Conservation (phyloP, 2,329 filamentous ascomycete genomes). For the Ophiostoma himal-ulmi region DNA sequence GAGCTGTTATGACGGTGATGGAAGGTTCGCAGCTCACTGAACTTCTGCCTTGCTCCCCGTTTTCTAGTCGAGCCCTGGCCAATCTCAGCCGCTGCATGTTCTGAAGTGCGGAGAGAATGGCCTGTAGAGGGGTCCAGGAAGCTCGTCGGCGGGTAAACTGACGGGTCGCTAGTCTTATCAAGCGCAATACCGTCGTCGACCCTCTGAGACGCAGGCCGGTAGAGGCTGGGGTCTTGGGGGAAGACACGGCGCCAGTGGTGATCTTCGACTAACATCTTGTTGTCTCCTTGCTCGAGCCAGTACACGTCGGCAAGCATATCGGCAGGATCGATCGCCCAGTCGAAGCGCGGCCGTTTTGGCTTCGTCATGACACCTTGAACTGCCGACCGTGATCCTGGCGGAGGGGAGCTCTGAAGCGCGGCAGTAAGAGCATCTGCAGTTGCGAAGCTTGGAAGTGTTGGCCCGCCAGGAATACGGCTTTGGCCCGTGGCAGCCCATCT, state of each 20-base stretch:
- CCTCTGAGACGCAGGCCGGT: slow-evolving; percentile 30
- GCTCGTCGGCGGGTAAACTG: background rate
- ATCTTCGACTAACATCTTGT: slow-evolving; percentile 78
- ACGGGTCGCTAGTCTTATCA: background rate
- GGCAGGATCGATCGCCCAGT: slow-evolving; percentile 78
- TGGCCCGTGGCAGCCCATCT: slow-evolving; percentile 39
- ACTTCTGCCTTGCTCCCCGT: slow-evolving; percentile 51
- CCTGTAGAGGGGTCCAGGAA: background rate
- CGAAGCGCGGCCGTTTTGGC: slow-evolving; percentile 65
- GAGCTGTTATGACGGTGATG: slow-evolving; percentile 50
- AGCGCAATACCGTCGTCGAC: background rate
- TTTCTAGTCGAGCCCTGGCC: slow-evolving; percentile 50
- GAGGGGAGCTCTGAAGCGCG: slow-evolving; percentile 39
- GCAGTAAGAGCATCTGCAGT: slow-evolving; percentile 39
- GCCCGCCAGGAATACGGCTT: slow-evolving; percentile 18
- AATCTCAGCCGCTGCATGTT: slow-evolving; percentile 27
- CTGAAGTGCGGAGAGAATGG: background rate
- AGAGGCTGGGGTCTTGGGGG: slow-evolving; percentile 35
- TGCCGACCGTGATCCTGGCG: slow-evolving; percentile 36
- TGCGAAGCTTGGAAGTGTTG: slow-evolving; percentile 42
- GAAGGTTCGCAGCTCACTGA: slow-evolving; percentile 52
- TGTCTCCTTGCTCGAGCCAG: slow-evolving; percentile 78
- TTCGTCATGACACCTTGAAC: slow-evolving; percentile 41
- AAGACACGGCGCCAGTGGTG: slow-evolving; percentile 70
- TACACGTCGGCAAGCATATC: slow-evolving; percentile 85